Evolutionary conservation across 1,139 yeast species (phyloP).

Genomic region (Geotrichum reessii): DNA sequence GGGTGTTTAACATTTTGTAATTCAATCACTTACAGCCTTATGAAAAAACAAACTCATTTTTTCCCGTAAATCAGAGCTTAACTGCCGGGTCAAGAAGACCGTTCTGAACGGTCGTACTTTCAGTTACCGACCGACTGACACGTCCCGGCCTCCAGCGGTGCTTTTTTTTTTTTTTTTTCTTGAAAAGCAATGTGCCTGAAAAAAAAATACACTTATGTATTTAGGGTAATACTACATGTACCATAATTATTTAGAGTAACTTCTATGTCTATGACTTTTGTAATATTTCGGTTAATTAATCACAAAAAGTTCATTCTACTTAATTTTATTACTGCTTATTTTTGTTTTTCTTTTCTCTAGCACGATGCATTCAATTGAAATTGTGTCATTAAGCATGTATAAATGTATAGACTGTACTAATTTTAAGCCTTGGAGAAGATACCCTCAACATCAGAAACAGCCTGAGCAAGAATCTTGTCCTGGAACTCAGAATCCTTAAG

Average conservation of each 20-base stretch:
- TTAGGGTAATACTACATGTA: neutral
- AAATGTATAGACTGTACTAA: neutral
- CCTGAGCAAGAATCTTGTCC: conserved; percentile 83
- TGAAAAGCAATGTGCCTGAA: conserved; percentile 35
- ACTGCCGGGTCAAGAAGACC: conserved; percentile 72
- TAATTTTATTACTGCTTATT: neutral
- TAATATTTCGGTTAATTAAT: no score
- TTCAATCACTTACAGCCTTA: conserved; percentile 59
- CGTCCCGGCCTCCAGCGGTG: conserved; percentile 51
- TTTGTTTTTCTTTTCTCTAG: neutral
- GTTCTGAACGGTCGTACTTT: conserved; percentile 65
- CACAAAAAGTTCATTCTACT: neutral
- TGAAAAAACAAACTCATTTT: conserved; percentile 87
- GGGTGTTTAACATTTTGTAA: conserved; percentile 64
- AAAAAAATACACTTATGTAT: neutral
- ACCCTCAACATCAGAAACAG: conserved; percentile 87
- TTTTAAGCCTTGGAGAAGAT: conserved; percentile 47
- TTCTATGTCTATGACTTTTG: no score
- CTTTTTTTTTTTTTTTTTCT: conserved; percentile 50
- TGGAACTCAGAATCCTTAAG: conserved; percentile 86
- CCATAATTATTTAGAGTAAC: no score
- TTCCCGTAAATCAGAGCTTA: conserved; percentile 60
- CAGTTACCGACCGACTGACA: conserved; percentile 52
- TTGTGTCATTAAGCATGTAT: neutral
- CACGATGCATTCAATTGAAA: neutral